Evolutionary conservation across 805 yeast genomes (phyloP).

Genomic region (Kuraishia capsulata): DNA sequence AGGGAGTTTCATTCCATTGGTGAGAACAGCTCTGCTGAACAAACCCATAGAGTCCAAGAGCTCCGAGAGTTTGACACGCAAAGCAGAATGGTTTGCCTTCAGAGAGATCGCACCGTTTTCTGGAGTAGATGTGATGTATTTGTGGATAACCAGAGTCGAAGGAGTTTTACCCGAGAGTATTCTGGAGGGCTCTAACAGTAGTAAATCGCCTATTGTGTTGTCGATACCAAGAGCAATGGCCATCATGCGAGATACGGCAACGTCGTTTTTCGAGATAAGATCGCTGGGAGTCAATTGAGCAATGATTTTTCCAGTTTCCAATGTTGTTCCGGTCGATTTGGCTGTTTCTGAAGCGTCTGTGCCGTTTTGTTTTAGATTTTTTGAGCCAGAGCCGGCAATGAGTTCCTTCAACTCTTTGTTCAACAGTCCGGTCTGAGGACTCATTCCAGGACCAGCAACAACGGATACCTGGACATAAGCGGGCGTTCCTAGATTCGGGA

Average conservation of each 20-base stretch:
- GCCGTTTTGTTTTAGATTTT: no score
- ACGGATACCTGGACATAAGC: conserved; percentile 40
- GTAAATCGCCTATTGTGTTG: conserved; percentile 38
- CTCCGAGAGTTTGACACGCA: conserved; percentile 7
- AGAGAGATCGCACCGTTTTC: conserved; percentile 14
- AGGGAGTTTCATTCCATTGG: conserved; percentile 47
- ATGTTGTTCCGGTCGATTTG: conserved; percentile 7
- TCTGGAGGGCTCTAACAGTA: conserved; percentile 40
- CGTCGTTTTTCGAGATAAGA: conserved; percentile 25
- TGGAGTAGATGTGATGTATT: conserved; percentile 38
- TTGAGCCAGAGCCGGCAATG: conserved; percentile 4
- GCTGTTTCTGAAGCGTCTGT: no score
- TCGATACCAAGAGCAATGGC: conserved; percentile 49
- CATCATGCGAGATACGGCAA: conserved; percentile 44
- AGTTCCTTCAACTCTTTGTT: conserved; percentile 13
- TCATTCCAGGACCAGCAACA: conserved; percentile 40
- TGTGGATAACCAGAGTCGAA: conserved; percentile 38
- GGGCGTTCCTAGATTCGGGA: conserved; percentile 1
- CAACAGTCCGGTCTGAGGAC: conserved; percentile 10
- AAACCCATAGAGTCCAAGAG: conserved; percentile 7
- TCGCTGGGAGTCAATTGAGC: conserved; percentile 40
- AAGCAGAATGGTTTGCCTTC: background rate
- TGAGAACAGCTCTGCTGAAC: conserved; percentile 21
- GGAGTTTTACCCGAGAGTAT: conserved; percentile 25
- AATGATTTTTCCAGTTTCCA: conserved; percentile 32